Base-by-base conservation (phyloP, 192 early-diverging fungal species). In the Chytriomyces confervae region DNA sequence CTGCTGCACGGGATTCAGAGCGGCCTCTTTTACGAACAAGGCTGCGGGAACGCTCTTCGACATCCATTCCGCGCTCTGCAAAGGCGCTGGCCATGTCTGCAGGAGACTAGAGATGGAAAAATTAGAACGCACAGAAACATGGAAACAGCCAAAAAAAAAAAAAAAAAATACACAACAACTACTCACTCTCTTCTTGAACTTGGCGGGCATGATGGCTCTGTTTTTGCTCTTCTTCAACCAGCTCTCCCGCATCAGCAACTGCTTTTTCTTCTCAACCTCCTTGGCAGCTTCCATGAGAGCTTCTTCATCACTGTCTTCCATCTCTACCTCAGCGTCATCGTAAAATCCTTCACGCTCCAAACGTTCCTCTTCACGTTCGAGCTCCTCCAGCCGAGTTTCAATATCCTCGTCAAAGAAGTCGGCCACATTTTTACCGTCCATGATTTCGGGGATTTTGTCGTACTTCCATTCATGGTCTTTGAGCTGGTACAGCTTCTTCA, bases 341-440 rank as follows among this genome's bases (percentile, higher is more conserved):
- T 99, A 99, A 84, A 95, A 92, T 43, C 97, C 97, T 84, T 97
- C 94, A 51, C 93, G 92, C n/a, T 89, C 92, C 29, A 99, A 85
- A 63, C 92, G 87, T 85, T 98, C 97, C 86, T 99, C 98, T 83
- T 99, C 98, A 75, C 92, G 90, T 83, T 99, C 97, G 47, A 99
- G 89, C 74, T 92, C 95, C 27, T 94, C 96, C 75, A 99, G 85
- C 79, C 93, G 93, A 82, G 96, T 94, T 78, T 95, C 96, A 82
- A 99, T 98, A 5, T 98, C 96, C 44, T 97, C 88, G 86, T 99
- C 98, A 81, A 98, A 86, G 83, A 98, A 99, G 87, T 99, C 98
- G 23, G 95, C 95, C 47, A 99, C 90, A 86, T 99, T 99, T 88
- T 95, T 94, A 79, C 97, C 97, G 79, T 98, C 92, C 91, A 96